Evolutionary conservation across 2,329 filamentous ascomycete species (phyloP).

Genomic region (Botrytis hyacinthi): DNA sequence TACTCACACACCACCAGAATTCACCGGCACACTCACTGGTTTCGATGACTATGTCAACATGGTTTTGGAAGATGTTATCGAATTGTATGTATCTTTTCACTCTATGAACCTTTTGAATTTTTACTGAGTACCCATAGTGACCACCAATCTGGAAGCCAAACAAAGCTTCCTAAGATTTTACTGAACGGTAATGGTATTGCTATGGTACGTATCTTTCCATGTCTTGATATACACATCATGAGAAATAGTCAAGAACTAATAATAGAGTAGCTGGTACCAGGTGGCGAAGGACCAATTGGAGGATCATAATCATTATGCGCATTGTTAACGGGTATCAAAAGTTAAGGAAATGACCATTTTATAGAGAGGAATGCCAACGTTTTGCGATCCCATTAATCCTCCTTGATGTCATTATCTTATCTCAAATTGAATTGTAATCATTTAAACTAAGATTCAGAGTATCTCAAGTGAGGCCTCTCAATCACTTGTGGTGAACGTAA

Average conservation of each 20-base stretch:
- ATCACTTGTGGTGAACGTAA: not conserved
- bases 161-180: constrained; percentile 89
- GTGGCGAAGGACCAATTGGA: constrained; percentile 64
- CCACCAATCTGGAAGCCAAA: constrained; percentile 75
- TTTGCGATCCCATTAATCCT: not conserved
- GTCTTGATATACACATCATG: not conserved
- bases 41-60: constrained; percentile 99
- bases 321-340: constrained; percentile 11
- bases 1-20: constrained; percentile 59
- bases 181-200: constrained; percentile 98
- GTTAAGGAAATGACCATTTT: not conserved
- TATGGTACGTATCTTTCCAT: constrained; percentile 64
- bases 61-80: constrained; percentile 95
- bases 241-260: constrained; percentile 18
- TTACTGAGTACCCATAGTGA: constrained; percentile 63
- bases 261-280: constrained; percentile 64
- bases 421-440: not conserved
- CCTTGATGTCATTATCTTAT: not conserved
- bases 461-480: too few species aligned
- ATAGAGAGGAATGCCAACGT: constrained; percentile 2
- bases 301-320: constrained; percentile 25
- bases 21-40: constrained; percentile 87
- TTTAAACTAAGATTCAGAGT: not conserved
- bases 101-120: not conserved
- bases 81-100: constrained; percentile 64